Percentiles rank a stretch among this genome's conserved stretches.
These are phyloP conservation scores for Trametes cingulata DNA, from an alignment of 768 basidiomycete species.

Conservation along the genomic window DNA sequence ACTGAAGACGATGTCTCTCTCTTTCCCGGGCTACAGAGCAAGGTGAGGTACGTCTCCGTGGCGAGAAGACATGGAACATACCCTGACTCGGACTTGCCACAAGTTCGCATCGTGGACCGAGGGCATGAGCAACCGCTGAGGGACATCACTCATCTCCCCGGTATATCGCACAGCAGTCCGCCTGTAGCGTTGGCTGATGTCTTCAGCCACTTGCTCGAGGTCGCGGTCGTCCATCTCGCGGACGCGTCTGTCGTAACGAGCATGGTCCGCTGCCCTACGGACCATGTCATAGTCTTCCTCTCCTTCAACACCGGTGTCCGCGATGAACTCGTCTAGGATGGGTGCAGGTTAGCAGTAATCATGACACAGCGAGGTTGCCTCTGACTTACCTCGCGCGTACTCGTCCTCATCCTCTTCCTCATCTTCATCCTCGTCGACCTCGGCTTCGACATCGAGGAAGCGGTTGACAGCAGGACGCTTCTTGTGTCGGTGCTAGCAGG, in stretches of 20 bases:
- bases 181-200: slow-evolving; percentile 76
- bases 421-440: slow-evolving; percentile 96
- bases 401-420: slow-evolving; percentile 90
- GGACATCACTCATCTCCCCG: slow-evolving; percentile 91
- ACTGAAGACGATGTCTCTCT: slow-evolving; percentile 91
- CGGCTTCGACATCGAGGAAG: slow-evolving; percentile 95
- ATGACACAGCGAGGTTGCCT: slow-evolving; percentile 33
- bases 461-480: slow-evolving; percentile 66
- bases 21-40: slow-evolving; percentile 72
- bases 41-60: slow-evolving; percentile 3
- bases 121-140: slow-evolving; percentile 93
- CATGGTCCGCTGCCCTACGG: slow-evolving; percentile 59
- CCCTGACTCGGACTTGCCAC: slow-evolving; percentile 95
- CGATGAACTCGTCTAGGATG: slow-evolving; percentile 67
- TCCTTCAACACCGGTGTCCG: slow-evolving; percentile 57
- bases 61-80: slow-evolving; percentile 34
- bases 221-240: slow-evolving; percentile 76
- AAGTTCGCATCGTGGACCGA: slow-evolving; percentile 93
- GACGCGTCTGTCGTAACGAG: slow-evolving; percentile 68
- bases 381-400: slow-evolving; percentile 45
- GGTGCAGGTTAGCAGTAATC: not conserved
- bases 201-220: slow-evolving; percentile 81
- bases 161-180: slow-evolving; percentile 74
- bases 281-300: slow-evolving; percentile 62
- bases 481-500: slow-evolving; percentile 56